Evolutionary conservation across 2,329 filamentous ascomycete genomes (phyloP).

Genomic region (Diaporthe velutina): DNA sequence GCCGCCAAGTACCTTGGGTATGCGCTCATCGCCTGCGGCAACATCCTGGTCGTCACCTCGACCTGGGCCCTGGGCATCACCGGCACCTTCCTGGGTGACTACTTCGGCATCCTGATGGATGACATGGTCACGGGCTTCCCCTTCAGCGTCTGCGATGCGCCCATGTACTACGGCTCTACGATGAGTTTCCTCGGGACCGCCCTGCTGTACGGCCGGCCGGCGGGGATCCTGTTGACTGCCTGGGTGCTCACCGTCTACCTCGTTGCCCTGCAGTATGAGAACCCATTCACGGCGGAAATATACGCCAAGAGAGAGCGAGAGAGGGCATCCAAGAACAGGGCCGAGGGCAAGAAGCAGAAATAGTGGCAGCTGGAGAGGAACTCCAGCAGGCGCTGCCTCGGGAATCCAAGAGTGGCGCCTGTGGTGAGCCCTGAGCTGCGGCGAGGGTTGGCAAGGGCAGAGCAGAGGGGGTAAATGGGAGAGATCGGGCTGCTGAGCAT

Average conservation of each 20-base stretch:
- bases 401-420: not conserved
- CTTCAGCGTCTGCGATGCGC: conserved; percentile 90
- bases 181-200: conserved; percentile 92
- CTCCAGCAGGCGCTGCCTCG: not conserved
- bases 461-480: not conserved
- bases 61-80: conserved; percentile 95
- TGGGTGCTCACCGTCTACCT: conserved; percentile 84
- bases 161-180: conserved; percentile 97
- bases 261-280: conserved; percentile 87
- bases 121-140: conserved; percentile 94
- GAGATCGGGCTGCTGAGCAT: not conserved
- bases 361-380: conserved; percentile 46
- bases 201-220: conserved; percentile 87
- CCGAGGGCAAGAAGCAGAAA: conserved; percentile 62
- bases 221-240: conserved; percentile 81
- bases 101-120: conserved; percentile 99
- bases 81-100: conserved; percentile 96
- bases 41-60: conserved; percentile 86
- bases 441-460: not conserved
- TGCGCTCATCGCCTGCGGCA: conserved; percentile 80
- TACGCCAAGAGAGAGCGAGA: conserved; percentile 86
- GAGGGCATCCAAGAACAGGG: conserved; percentile 49
- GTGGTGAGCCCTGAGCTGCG: not conserved
- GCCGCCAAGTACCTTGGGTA: conserved; percentile 74
- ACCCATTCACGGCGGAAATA: conserved; percentile 93